Evolutionary conservation across 371 early-diverging fungal species (phyloP).

Genomic region (Mortierella sp.): DNA sequence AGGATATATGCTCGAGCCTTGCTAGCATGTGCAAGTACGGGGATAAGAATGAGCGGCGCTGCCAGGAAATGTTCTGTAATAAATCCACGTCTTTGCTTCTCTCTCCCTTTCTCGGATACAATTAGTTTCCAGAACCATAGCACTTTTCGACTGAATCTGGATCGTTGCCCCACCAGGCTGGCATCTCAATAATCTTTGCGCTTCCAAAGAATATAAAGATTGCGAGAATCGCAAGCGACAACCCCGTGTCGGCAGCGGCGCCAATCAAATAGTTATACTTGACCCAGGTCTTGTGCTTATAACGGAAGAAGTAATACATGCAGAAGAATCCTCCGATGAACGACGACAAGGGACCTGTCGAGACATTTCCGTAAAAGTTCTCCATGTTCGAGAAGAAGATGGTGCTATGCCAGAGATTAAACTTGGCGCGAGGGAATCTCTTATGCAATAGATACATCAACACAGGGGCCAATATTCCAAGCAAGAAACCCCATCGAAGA

Average conservation of each 20-base stretch:
- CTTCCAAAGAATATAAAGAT: constrained; percentile 55
- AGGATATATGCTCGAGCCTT: neutral
- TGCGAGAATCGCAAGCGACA: constrained; percentile 48
- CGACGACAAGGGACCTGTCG: constrained; percentile 54
- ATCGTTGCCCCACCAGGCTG: constrained; percentile 56
- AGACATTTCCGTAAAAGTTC: constrained; percentile 57
- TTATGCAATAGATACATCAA: constrained; percentile 43
- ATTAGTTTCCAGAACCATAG: constrained; percentile 36
- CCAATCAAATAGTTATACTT: constrained; percentile 58
- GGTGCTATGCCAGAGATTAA: constrained; percentile 57
- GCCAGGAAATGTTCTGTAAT: no score
- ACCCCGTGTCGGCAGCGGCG: constrained; percentile 52
- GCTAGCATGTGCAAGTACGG: no score
- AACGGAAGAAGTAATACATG: constrained; percentile 56
- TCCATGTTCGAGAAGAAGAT: constrained; percentile 58
- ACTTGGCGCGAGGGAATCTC: constrained; percentile 50
- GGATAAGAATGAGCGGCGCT: no score
- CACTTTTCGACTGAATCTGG: constrained; percentile 46
- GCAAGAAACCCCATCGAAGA: constrained; percentile 49
- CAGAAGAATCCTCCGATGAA: constrained; percentile 56
- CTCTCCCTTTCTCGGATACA: neutral
- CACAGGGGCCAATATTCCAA: constrained; percentile 34
- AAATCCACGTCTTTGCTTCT: no score
- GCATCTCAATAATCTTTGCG: constrained; percentile 54
- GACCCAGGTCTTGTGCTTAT: constrained; percentile 51